Conservation (phyloP, 495 filamentous ascomycete species). For the Podospora didyma region DNA sequence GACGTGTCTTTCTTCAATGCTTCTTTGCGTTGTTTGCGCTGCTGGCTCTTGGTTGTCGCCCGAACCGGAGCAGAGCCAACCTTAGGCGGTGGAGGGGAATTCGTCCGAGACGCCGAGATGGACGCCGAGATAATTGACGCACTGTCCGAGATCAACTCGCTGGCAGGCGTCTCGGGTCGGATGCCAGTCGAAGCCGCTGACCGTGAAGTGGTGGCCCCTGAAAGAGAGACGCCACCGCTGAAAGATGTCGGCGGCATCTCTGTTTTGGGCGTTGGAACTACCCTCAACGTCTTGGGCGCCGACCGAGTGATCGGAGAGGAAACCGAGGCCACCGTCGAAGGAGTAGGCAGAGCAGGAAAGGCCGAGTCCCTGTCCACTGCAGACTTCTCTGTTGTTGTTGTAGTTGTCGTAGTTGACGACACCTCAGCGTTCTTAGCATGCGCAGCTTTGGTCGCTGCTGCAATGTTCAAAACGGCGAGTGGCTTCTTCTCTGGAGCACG, state of each 20-base stretch:
- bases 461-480: constrained; percentile 60
- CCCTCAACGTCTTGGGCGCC: constrained; percentile 57
- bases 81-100: constrained; percentile 69
- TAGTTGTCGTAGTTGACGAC: no score
- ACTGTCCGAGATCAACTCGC: constrained; percentile 73
- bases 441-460: constrained; percentile 46
- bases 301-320: constrained; percentile 42
- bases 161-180: constrained; percentile 72
- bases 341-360: constrained; percentile 52
- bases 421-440: constrained; percentile 23
- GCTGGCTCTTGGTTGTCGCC: constrained; percentile 82
- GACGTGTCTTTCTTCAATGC: constrained; percentile 54
- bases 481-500: constrained; percentile 45
- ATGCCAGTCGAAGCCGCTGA: constrained; percentile 48
- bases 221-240: constrained; percentile 10
- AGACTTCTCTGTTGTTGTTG: constrained; percentile 30
- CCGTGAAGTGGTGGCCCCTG: constrained; percentile 28
- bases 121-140: constrained; percentile 74
- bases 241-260: constrained; percentile 49
- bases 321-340: constrained; percentile 40
- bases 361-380: constrained; percentile 32
- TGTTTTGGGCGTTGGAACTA: constrained; percentile 68
- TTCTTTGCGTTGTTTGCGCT: constrained; percentile 82
- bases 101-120: constrained; percentile 68
- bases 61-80: constrained; percentile 75